Percentiles rank a stretch among this genome's conserved stretches.
Evolutionary conservation across 1,284 basidiomycete species (phyloP).

Genomic region (Polyporus tsugae): DNA sequence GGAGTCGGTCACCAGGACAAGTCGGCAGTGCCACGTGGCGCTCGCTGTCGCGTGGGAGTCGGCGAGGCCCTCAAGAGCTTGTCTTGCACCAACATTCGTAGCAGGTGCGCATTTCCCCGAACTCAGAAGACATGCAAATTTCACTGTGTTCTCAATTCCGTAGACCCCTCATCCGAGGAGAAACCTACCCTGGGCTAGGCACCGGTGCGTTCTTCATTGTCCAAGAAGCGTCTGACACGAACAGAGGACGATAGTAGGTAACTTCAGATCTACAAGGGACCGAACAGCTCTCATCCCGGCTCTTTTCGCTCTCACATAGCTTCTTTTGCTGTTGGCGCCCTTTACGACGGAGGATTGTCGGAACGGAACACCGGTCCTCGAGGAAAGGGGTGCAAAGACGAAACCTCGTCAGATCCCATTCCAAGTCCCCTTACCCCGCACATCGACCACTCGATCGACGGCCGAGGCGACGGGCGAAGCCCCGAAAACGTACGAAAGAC

Average conservation of each 20-base stretch:
- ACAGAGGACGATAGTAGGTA: conserved; percentile 1
- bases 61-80: not conserved
- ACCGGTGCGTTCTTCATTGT: conserved; percentile 14
- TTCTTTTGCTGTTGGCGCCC: conserved; percentile 1
- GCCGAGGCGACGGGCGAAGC: not conserved
- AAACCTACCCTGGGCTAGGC: conserved; percentile 19
- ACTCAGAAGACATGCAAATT: conserved; percentile 22
- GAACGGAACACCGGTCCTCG: not conserved
- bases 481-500: conserved; percentile 15
- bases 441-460: not conserved
- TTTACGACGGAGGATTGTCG: conserved; percentile 22
- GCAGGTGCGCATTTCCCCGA: conserved; percentile 10
- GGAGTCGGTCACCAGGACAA: not conserved
- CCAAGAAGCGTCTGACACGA: conserved; percentile 4
- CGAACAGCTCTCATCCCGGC: conserved; percentile 14
- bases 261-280: conserved; percentile 11
- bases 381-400: conserved; percentile 2
- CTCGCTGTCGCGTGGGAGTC: not conserved
- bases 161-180: conserved; percentile 9
- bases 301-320: conserved; percentile 5
- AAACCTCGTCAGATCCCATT: not conserved
- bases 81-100: not conserved
- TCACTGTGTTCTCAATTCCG: conserved; percentile 21
- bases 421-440: not conserved
- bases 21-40: conserved; percentile 1